Percentiles rank a stretch among this genome's conserved stretches.
phyloP scores from a whole-genome alignment of 2,329 filamentous ascomycete genomes.

The Cadophora gregata region DNA sequence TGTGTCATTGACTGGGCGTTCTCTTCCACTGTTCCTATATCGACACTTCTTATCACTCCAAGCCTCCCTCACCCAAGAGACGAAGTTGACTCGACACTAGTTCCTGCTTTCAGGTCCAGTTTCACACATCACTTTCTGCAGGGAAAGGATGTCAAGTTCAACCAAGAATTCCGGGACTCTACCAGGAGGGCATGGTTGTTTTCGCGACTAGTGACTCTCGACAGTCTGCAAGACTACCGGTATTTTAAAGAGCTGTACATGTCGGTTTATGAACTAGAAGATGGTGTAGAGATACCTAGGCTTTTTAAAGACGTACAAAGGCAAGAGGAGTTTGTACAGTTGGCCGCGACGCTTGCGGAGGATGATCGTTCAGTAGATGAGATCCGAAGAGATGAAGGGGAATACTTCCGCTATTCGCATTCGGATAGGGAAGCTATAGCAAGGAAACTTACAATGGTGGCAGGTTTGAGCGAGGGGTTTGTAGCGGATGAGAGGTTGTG shows the following conservation, averaged over 20 bases:
- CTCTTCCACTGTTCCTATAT: slow-evolving; percentile 41
- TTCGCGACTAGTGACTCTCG: slow-evolving; percentile 28
- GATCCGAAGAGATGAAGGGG: slow-evolving; percentile 29
- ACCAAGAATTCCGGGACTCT: slow-evolving; percentile 22
- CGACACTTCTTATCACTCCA: slow-evolving; percentile 32
- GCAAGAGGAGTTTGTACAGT: slow-evolving; percentile 6
- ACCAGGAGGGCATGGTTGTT: slow-evolving; percentile 29
- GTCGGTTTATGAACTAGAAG: slow-evolving; percentile 22
- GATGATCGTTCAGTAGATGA: slow-evolving; percentile 24
- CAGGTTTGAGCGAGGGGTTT: slow-evolving; percentile 27
- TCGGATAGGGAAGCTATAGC: slow-evolving; percentile 28
- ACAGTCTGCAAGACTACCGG: slow-evolving; percentile 31
- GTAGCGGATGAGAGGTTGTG: slow-evolving; percentile 32
- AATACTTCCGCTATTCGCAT: slow-evolving; percentile 26
- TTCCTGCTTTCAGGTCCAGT: slow-evolving; percentile 22
- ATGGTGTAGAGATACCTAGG: slow-evolving; percentile 24
- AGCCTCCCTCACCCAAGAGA: slow-evolving; percentile 25
- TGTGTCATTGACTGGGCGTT: slow-evolving; percentile 44
- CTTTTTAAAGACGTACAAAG: slow-evolving; percentile 26
- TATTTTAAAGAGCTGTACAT: slow-evolving; percentile 31
- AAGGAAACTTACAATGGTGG: slow-evolving; percentile 29
- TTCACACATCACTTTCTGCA: slow-evolving; percentile 18
- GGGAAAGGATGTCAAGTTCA: slow-evolving; percentile 14
- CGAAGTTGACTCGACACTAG: slow-evolving; percentile 20
- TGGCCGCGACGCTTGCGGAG: slow-evolving; percentile 23